Evolutionary conservation across 2,329 filamentous ascomycete genomes (phyloP).

Genomic region (Talaromyces sp.): DNA sequence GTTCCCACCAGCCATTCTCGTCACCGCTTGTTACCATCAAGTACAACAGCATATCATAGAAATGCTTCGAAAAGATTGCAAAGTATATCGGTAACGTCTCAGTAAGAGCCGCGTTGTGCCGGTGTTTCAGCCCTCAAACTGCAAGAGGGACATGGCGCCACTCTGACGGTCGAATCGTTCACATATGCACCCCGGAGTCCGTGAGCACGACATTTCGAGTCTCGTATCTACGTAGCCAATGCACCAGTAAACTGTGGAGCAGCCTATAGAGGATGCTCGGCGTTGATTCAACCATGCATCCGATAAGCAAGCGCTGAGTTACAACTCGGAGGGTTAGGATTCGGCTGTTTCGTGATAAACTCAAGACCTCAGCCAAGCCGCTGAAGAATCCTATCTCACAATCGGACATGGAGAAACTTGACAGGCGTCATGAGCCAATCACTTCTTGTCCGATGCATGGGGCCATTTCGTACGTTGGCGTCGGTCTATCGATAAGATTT

Average conservation of each 20-base stretch:
- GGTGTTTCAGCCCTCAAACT: neutral
- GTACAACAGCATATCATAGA: neutral
- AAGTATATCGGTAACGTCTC: neutral
- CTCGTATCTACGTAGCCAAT: neutral
- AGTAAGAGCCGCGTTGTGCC: neutral
- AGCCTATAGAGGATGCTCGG: neutral
- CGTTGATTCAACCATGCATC: neutral
- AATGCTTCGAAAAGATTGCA: neutral
- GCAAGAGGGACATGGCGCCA: neutral
- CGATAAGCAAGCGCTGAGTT: neutral
- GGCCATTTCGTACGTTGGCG: neutral
- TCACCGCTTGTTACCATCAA: neutral
- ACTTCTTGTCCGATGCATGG: conserved; percentile 5
- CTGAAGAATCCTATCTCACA: neutral
- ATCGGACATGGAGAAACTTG: neutral
- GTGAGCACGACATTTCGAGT: neutral
- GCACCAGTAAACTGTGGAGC: neutral
- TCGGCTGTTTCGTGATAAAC: neutral
- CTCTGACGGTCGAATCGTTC: neutral
- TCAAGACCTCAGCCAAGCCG: neutral
- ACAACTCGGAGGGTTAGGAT: neutral
- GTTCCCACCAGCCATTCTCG: neutral
- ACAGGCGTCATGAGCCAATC: neutral
- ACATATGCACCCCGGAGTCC: neutral
- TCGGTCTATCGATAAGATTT: neutral